Evolutionary conservation across 331 rosid genomes (phyloP), one percentile per base, ranked within the genome.

Genomic region (Malus hybrid): DNA sequence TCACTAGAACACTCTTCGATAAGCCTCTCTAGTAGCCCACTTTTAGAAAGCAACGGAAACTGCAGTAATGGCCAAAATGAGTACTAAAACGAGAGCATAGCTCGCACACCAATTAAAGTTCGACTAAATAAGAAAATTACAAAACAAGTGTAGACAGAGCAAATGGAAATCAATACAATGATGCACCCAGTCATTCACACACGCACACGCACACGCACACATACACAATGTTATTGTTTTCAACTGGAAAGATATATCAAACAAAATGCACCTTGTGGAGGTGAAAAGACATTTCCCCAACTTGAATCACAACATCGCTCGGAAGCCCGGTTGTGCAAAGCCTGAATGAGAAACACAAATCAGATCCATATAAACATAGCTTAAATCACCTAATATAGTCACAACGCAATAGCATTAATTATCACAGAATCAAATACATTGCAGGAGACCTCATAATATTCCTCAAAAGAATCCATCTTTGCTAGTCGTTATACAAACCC

Each of bases 1-100:
- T 80, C 84, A 48, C 11, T 18, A 52, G 72, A 67, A 65, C 27
- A 29, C 78, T 75, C 78, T 63, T 81, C 88, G 13, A 81, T 81
- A 9, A 78, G 81, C 85, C 79, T 76, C 69, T 84, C 85, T 48
- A 84, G 56, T 42, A 81, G 75, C 69, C 85, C 81, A 68, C 88
- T 81, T 81, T 71, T 81, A 6, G 88, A 84, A 9, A 84, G 85
- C 83, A 84, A 71, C 5, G 88, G 88, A 69, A 84, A 84, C 88
- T 84, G 79, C 73, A 81, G 63, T 46, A 67, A 50, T 32, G 44
- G 12, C 36, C 18, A 34, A 39, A 46, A 46, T 27, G 56, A 70
- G 29, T 29, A 72, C 72, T 15, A n/a, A 24, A 31, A 72, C 39
- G 28, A 24, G 67, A 59, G 61, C 27, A 34, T 24, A 36, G 55